Evolutionary conservation across 1,284 basidiomycete genomes (phyloP).

Genomic region (Neonothopanus nambi): DNA sequence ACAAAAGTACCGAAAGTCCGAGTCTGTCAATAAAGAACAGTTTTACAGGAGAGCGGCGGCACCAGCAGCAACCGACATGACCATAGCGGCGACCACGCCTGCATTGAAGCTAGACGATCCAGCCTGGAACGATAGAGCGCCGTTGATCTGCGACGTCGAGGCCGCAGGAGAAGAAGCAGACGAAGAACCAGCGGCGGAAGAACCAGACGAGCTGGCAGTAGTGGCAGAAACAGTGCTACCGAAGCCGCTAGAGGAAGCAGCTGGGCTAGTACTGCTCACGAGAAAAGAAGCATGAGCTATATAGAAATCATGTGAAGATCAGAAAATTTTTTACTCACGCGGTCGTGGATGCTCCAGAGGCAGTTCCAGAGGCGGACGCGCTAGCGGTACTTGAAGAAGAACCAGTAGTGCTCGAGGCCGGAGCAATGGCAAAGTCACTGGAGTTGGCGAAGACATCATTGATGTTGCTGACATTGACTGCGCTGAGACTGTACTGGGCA

Average conservation of each 20-base stretch:
- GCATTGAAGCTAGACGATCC: constrained; percentile 20
- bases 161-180: constrained; percentile 16
- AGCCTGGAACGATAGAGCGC: constrained; percentile 25
- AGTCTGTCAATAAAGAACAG: neutral
- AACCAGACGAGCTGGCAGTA: neutral
- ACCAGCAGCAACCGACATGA: constrained; percentile 44
- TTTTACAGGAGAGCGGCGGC: constrained; percentile 42
- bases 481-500: constrained; percentile 51
- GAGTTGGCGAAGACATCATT: constrained; percentile 44
- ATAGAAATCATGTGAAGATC: constrained; percentile 3
- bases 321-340: neutral
- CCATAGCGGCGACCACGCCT: constrained; percentile 32
- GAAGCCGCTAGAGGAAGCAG: neutral
- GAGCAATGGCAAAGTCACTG: constrained; percentile 44
- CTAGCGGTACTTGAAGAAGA: constrained; percentile 21
- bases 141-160: constrained; percentile 25
- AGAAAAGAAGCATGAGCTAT: neutral
- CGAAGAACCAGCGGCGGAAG: constrained; percentile 16
- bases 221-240: neutral
- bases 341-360: constrained; percentile 6
- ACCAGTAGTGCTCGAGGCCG: constrained; percentile 19
- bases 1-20: neutral
- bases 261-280: neutral
- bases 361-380: constrained; percentile 13
- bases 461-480: constrained; percentile 54